Percentiles rank a stretch among this genome's conserved stretches.
These are phyloP conservation scores for Tricholoma hemisulphureum DNA, from an alignment of 768 basidiomycete species.

Conservation along the genomic window DNA sequence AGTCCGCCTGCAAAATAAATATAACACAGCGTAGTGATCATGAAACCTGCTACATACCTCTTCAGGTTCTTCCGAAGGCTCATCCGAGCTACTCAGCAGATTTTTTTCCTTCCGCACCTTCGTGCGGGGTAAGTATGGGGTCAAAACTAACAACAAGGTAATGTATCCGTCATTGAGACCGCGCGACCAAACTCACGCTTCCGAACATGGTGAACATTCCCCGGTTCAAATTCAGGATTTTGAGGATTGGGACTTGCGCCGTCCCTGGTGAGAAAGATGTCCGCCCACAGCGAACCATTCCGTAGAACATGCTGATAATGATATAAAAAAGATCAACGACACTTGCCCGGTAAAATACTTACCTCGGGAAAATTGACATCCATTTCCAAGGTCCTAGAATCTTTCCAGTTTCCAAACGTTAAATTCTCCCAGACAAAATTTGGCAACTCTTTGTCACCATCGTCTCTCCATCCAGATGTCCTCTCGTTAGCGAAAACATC, in stretches of 20 bases:
- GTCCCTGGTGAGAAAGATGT: constrained; percentile 71
- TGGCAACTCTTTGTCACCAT: constrained; percentile 54
- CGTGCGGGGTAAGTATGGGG: constrained; percentile 72
- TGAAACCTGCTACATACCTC: constrained; percentile 42
- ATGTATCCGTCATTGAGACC: constrained; percentile 5
- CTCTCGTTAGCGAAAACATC: constrained; percentile 55
- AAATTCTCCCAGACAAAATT: constrained; percentile 77
- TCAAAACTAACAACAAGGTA: constrained; percentile 57
- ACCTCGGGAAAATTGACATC: constrained; percentile 71
- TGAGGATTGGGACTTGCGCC: constrained; percentile 65
- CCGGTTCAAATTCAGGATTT: constrained; percentile 48
- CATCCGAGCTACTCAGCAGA: constrained; percentile 52
- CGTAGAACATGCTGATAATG: constrained; percentile 60
- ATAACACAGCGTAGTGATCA: not conserved
- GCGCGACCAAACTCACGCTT: constrained; percentile 56
- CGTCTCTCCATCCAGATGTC: constrained; percentile 48
- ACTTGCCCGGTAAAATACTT: constrained; percentile 17
- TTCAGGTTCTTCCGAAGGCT: constrained; percentile 41
- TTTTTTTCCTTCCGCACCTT: constrained; percentile 83
- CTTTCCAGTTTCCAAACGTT: constrained; percentile 74
- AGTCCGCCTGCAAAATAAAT: constrained; percentile 38
- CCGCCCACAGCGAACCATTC: constrained; percentile 83
- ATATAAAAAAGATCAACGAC: not conserved
- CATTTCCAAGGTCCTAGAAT: constrained; percentile 53
- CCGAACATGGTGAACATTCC: constrained; percentile 65